Percentiles rank a stretch among this genome's conserved stretches.
Evolutionary conservation across 352 stramenopile species (phyloP).

Genomic region (Globisporangium carolinianum): DNA sequence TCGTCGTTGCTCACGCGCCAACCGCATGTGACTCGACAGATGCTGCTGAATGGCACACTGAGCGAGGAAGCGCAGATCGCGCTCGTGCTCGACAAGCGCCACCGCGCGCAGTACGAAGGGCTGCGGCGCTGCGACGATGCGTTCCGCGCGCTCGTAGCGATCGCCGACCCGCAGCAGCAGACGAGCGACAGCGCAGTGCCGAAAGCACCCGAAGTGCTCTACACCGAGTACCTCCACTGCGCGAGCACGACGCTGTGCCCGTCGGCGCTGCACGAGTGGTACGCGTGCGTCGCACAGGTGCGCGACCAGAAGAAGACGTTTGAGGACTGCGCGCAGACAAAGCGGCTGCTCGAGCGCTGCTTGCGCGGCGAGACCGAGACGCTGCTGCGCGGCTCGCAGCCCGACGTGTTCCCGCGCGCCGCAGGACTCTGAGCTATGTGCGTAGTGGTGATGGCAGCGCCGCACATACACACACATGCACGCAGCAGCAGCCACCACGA

Average conservation of each 20-base stretch:
- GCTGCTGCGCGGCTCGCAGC: conserved; percentile 54
- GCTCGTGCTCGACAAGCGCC: conserved; percentile 28
- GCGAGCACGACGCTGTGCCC: conserved; percentile 41
- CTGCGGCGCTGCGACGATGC: conserved; percentile 45
- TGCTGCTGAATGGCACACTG: conserved; percentile 33
- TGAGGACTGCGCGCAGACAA: conserved; percentile 36
- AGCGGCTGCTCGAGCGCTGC: conserved; percentile 70
- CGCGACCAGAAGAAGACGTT: conserved; percentile 29
- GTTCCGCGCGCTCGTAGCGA: conserved; percentile 42
- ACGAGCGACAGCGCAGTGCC: conserved; percentile 3
- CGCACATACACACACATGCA: background rate
- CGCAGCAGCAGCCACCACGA: too few species aligned
- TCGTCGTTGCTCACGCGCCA: too few species aligned
- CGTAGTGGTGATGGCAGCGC: background rate
- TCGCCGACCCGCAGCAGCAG: conserved; percentile 15
- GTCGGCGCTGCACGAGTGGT: conserved; percentile 42
- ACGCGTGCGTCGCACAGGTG: conserved; percentile 38
- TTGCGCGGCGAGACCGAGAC: conserved; percentile 55
- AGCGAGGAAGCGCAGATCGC: conserved; percentile 33
- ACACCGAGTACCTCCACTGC: conserved; percentile 62
- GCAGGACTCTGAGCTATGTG: background rate
- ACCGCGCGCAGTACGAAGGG: conserved; percentile 33
- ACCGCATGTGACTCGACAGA: conserved; percentile 11
- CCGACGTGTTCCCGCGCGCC: conserved; percentile 42
- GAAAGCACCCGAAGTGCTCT: conserved; percentile 39